Evolutionary conservation across 1,284 basidiomycete genomes (phyloP), one percentile per base, ranked within the genome.

Genomic region (Pseudozyma sp.): DNA sequence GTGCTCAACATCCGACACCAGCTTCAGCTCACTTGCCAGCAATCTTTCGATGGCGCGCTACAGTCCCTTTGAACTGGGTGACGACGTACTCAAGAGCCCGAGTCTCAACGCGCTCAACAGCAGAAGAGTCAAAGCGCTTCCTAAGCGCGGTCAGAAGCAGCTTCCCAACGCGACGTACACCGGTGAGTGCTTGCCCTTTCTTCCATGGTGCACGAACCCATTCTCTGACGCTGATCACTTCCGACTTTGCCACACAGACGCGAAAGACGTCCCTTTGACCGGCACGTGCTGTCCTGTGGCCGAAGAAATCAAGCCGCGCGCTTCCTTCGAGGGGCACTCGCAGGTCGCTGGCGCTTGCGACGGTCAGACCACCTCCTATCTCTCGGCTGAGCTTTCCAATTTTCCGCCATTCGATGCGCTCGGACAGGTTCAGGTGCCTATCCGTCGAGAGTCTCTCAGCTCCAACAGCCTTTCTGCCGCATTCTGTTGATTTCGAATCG

Each of bases 391-490:
- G 42, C 35, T 50, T 5, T 6, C 29, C 33, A 8, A 16, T 29
- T 59, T 52, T 14, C 56, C 49, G 40, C 61, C 53, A 11, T 64
- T 48, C 35, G 67, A 64, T 45, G 59, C 56, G 24, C 49, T 60
- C 42, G 56, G 56, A 60, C 61, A 44, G 56, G 57, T 24, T 17
- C 53, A 53, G 40, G 34, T 59, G 48, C 60, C 53, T 5, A 2
- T 31, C 17, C 50, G 49, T 19, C 54, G 51, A 42, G 67, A 69
- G n/a, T 49, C 43, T 5, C 49, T 69, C 44, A 34, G 46, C 24
- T 52, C 48, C 16, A 69, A 69, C 56, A 69, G 67, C 14, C 67
- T 69, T 16, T 69, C 67, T 24, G 57, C 67, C 29, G 67, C 67
- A 9, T 64, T 69, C 29, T 56, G 67, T 31, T 69, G 49, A 60